Evolutionary conservation across 2,329 filamentous ascomycete genomes (phyloP).

Genomic region (Coniochaeta sp.): DNA sequence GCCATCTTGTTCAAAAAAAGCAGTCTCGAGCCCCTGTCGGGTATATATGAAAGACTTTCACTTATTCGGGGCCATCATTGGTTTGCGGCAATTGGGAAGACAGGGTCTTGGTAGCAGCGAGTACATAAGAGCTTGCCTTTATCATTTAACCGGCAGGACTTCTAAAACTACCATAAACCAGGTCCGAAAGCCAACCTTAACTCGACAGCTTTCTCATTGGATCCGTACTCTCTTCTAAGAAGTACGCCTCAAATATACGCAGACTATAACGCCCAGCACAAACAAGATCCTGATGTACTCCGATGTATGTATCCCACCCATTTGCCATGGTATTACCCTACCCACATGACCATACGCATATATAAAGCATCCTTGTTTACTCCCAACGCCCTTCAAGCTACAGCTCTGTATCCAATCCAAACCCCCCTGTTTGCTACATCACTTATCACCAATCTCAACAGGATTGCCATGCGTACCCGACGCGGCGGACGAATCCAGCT

Average conservation of each 20-base stretch:
- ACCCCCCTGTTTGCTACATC: too few relatives aligned
- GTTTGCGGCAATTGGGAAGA: neutral
- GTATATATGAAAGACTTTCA: neutral
- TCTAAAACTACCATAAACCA: neutral
- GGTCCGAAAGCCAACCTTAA: neutral
- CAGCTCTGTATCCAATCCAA: too few relatives aligned
- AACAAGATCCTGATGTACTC: neutral
- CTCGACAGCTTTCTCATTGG: too few relatives aligned
- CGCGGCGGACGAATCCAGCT: conserved; percentile 3
- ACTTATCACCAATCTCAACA: conserved; percentile 9
- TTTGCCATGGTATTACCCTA: neutral
- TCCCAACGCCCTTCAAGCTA: neutral
- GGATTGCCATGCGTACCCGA: conserved; percentile 7
- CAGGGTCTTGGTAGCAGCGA: neutral
- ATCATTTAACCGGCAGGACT: neutral
- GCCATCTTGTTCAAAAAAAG: too few relatives aligned
- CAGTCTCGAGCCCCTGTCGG: too few relatives aligned
- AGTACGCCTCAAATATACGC: too few relatives aligned
- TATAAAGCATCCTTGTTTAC: neutral
- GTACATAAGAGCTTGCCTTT: too few relatives aligned
- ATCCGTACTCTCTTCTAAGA: too few relatives aligned
- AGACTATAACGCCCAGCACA: too few relatives aligned
- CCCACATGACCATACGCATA: neutral
- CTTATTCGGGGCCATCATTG: neutral
- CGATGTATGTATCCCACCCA: neutral